Conservation (phyloP, 2,329 filamentous ascomycete genomes). For the Fusarium domesticum region DNA sequence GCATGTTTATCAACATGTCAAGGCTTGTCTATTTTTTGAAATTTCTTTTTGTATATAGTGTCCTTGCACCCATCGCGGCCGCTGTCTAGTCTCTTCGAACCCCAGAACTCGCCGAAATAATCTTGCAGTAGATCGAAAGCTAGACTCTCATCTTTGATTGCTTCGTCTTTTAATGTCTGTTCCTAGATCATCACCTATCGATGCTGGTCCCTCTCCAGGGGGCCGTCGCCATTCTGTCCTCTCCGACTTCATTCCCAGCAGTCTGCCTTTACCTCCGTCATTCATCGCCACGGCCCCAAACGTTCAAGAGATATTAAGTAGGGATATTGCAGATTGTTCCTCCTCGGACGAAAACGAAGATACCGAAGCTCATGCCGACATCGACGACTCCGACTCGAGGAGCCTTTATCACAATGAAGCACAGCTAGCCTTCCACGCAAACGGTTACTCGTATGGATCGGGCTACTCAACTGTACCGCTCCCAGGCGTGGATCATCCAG, state of each 20-base stretch:
- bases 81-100: no score
- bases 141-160: no score
- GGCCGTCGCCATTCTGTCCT: conserved; percentile 21
- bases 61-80: no score
- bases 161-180: no score
- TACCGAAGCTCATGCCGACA: conserved; percentile 3
- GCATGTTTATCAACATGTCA: no score
- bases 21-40: no score
- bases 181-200: conserved; percentile 9
- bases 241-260: conserved; percentile 20
- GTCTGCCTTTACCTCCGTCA: conserved; percentile 8
- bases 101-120: no score
- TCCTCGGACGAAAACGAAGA: conserved; percentile 16
- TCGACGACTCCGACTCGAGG: conserved; percentile 6
- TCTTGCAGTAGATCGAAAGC: no score
- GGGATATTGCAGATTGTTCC: conserved; percentile 24
- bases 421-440: conserved; percentile 22
- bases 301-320: conserved; percentile 16
- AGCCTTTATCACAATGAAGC: conserved; percentile 5
- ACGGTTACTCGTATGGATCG: conserved; percentile 14
- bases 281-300: conserved; percentile 16
- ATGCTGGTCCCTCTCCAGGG: conserved; percentile 1
- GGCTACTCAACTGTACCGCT: conserved; percentile 21
- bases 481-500: conserved; percentile 14
- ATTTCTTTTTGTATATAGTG: no score